phyloP scores from a whole-genome alignment of 768 basidiomycete genomes.

The Rhodosporidiobolus odoratus region DNA sequence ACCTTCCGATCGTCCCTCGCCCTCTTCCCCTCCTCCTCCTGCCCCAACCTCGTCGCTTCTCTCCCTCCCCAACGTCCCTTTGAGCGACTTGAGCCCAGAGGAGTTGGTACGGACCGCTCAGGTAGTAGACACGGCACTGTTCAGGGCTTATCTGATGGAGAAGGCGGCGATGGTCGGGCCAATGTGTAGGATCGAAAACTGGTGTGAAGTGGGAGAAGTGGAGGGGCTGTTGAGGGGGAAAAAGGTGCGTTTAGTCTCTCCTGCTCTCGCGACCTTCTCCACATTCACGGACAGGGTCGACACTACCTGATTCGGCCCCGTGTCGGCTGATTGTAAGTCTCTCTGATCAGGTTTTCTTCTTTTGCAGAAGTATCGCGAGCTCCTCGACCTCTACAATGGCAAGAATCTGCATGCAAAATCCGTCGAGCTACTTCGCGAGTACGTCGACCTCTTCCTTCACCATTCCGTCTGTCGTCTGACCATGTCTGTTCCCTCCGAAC shows the following conservation, averaged over 20 bases:
- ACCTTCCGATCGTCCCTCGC: slow-evolving; percentile 64
- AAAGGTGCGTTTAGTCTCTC: slow-evolving; percentile 55
- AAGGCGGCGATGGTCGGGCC: slow-evolving; percentile 76
- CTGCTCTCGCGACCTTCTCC: background rate
- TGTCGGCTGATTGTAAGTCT: too few relatives aligned
- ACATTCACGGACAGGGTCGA: background rate
- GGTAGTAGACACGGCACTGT: slow-evolving; percentile 88
- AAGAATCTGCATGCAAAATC: slow-evolving; percentile 94
- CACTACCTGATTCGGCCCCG: too few relatives aligned
- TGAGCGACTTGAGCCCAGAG: slow-evolving; percentile 68
- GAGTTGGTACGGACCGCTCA: slow-evolving; percentile 84
- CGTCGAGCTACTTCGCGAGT: slow-evolving; percentile 76
- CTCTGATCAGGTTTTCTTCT: slow-evolving; percentile 10
- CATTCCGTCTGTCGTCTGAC: background rate
- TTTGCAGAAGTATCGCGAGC: slow-evolving; percentile 76
- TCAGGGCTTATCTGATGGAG: slow-evolving; percentile 82
- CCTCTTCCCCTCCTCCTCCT: slow-evolving; percentile 53
- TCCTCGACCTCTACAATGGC: slow-evolving; percentile 84
- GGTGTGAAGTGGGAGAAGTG: slow-evolving; percentile 93
- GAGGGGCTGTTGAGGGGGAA: slow-evolving; percentile 76
- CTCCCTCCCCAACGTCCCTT: slow-evolving; percentile 66
- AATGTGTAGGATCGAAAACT: slow-evolving; percentile 83
- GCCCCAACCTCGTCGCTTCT: slow-evolving; percentile 63
- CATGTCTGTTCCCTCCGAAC: background rate
- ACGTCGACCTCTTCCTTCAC: slow-evolving; percentile 43